Conservation (phyloP, 164 flowering plant genomes). For the Umbilicus rupestris region DNA sequence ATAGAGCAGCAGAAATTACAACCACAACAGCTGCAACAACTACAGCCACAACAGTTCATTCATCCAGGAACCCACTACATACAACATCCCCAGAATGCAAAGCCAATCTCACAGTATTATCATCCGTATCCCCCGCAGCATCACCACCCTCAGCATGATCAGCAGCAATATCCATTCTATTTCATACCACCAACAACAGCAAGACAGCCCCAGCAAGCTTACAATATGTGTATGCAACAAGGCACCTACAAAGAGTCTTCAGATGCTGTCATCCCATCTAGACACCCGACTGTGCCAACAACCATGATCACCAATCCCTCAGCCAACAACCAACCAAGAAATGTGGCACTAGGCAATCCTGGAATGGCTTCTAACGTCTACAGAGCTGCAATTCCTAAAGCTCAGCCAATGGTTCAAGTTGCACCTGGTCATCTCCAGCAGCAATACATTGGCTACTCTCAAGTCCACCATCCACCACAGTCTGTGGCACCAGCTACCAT, state of each 20-base stretch:
- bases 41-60: slow-evolving; percentile 28
- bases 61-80: slow-evolving; percentile 59
- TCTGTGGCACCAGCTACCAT: slow-evolving; percentile 22
- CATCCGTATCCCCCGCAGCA: slow-evolving; percentile 50
- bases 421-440: slow-evolving; percentile 49
- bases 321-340: slow-evolving; percentile 34
- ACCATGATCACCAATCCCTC: slow-evolving; percentile 25
- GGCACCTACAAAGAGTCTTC: slow-evolving; percentile 32
- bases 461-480: slow-evolving; percentile 61
- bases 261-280: slow-evolving; percentile 24
- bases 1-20: slow-evolving; percentile 14
- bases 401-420: slow-evolving; percentile 45
- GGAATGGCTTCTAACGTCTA: slow-evolving; percentile 45
- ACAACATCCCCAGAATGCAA: slow-evolving; percentile 47
- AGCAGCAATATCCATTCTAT: slow-evolving; percentile 54
- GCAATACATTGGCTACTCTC: slow-evolving; percentile 51
- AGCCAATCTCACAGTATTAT: slow-evolving; percentile 54
- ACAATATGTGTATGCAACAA: slow-evolving; percentile 43
- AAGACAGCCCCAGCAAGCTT: slow-evolving; percentile 55
- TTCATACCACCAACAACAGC: slow-evolving; percentile 33
- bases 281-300: slow-evolving; percentile 38
- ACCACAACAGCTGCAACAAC: slow-evolving; percentile 11
- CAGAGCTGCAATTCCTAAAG: slow-evolving; percentile 33
- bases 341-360: slow-evolving; percentile 33
- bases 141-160: slow-evolving; percentile 30